Percentiles rank a stretch among this genome's conserved stretches.
phyloP scores from a whole-genome alignment of 768 basidiomycete genomes.

The Lentinula sp. region DNA sequence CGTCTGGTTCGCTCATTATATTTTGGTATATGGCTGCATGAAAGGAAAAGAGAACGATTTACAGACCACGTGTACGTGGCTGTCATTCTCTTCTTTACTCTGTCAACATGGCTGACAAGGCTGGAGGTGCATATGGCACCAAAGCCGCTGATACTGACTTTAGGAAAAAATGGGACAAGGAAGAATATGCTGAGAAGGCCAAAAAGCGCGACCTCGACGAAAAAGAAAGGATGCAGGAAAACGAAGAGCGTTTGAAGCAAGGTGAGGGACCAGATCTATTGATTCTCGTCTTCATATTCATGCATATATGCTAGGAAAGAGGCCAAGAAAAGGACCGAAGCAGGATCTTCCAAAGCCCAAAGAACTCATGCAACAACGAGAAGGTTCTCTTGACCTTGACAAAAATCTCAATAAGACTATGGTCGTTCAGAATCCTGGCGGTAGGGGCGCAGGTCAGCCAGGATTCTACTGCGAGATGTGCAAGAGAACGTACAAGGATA shows the following conservation, averaged over 20 bases:
- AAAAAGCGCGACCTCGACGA: slow-evolving; percentile 78
- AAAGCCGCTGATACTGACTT: slow-evolving; percentile 67
- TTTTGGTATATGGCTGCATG: slow-evolving; percentile 6
- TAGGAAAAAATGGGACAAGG: slow-evolving; percentile 92
- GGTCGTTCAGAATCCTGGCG: slow-evolving; percentile 82
- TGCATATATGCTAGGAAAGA: slow-evolving; percentile 56
- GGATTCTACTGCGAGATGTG: slow-evolving; percentile 95
- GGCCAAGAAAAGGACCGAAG: slow-evolving; percentile 54
- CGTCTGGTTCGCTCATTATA: slow-evolving; percentile 16
- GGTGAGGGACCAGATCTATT: slow-evolving; percentile 34
- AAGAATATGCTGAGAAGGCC: slow-evolving; percentile 82
- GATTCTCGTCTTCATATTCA: slow-evolving; percentile 3
- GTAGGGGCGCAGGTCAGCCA: slow-evolving; percentile 82
- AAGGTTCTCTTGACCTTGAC: slow-evolving; percentile 79
- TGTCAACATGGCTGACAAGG: slow-evolving; percentile 28
- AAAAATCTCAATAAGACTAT: slow-evolving; percentile 95
- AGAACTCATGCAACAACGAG: slow-evolving; percentile 87
- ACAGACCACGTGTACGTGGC: not conserved
- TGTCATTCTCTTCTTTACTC: not conserved
- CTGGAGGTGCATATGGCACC: slow-evolving; percentile 30
- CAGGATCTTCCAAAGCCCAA: slow-evolving; percentile 87
- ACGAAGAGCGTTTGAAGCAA: slow-evolving; percentile 79
- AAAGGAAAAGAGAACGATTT: not conserved
- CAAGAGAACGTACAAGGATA: slow-evolving; percentile 89
- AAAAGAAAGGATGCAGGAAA: slow-evolving; percentile 77